phyloP scores from a whole-genome alignment of 2,329 filamentous ascomycete species.

The Endoconidiophora polonica region DNA sequence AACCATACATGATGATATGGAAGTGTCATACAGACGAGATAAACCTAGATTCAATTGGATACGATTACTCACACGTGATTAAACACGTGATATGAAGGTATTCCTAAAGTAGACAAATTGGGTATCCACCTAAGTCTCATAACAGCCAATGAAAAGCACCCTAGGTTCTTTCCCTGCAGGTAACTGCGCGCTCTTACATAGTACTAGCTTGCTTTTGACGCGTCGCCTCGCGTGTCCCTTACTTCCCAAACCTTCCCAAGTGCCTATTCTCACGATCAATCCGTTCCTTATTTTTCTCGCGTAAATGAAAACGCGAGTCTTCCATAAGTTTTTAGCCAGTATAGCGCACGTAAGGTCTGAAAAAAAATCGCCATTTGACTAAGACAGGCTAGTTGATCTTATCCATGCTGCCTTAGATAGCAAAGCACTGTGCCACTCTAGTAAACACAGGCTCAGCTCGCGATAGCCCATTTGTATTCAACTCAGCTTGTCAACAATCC shows the following conservation, averaged over 20 bases:
- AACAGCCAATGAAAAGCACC: not conserved
- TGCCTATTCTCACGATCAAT: too few relatives aligned
- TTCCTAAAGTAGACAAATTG: constrained; percentile 12
- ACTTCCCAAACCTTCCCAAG: not conserved
- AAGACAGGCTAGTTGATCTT: too few relatives aligned
- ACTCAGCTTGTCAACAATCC: too few relatives aligned
- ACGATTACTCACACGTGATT: constrained; percentile 4
- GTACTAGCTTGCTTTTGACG: not conserved
- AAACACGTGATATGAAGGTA: not conserved
- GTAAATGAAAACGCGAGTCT: not conserved
- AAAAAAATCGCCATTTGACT: too few relatives aligned
- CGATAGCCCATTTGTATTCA: too few relatives aligned
- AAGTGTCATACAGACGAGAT: not conserved
- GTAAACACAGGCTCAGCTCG: too few relatives aligned
- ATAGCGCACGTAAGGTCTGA: too few relatives aligned
- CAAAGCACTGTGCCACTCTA: too few relatives aligned
- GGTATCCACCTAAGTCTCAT: not conserved
- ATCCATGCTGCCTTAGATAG: too few relatives aligned
- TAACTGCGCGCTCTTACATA: not conserved
- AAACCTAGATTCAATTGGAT: not conserved
- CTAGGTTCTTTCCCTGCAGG: not conserved
- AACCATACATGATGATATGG: not conserved
- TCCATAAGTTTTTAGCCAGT: too few relatives aligned
- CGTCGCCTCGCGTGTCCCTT: not conserved
- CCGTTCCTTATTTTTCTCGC: not conserved